Conservation (phyloP, 345 rosid species). For the Dimocarpus longan region DNA sequence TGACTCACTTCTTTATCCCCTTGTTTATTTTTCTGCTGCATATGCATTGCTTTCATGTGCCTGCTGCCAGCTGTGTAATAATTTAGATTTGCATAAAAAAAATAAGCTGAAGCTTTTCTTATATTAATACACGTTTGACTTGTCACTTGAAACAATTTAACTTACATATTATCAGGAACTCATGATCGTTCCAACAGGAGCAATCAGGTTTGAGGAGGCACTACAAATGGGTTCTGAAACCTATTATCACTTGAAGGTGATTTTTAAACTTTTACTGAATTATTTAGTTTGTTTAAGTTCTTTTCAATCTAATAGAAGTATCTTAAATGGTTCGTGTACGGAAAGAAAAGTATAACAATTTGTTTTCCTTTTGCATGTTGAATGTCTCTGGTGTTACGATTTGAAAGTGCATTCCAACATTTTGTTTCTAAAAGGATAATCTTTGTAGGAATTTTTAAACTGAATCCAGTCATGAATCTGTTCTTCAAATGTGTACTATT, state of each 20-base stretch:
- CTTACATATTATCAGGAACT: slow-evolving; percentile 63
- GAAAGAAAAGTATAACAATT: background rate
- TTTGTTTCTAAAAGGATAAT: background rate
- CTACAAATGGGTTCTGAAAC: slow-evolving; percentile 96
- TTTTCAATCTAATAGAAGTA: background rate
- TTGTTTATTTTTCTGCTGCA: background rate
- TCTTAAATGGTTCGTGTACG: slow-evolving; percentile 4
- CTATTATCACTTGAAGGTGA: slow-evolving; percentile 94
- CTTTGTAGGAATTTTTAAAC: background rate
- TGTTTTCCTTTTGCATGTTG: background rate
- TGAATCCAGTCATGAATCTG: background rate
- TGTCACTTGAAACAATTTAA: background rate
- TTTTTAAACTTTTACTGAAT: slow-evolving; percentile 37
- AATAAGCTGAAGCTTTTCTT: background rate
- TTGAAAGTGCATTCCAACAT: background rate
- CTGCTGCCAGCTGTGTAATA: background rate
- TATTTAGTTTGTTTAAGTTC: slow-evolving; percentile 18
- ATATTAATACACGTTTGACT: background rate
- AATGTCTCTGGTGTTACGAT: background rate
- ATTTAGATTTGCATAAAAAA: background rate
- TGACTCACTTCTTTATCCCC: background rate
- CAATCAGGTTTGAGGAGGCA: slow-evolving; percentile 91
- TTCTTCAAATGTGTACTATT: background rate
- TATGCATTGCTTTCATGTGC: background rate
- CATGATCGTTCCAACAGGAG: slow-evolving; percentile 90